Conservation (phyloP, 352 stramenopile species). For the Peronospora tabacina region DNA sequence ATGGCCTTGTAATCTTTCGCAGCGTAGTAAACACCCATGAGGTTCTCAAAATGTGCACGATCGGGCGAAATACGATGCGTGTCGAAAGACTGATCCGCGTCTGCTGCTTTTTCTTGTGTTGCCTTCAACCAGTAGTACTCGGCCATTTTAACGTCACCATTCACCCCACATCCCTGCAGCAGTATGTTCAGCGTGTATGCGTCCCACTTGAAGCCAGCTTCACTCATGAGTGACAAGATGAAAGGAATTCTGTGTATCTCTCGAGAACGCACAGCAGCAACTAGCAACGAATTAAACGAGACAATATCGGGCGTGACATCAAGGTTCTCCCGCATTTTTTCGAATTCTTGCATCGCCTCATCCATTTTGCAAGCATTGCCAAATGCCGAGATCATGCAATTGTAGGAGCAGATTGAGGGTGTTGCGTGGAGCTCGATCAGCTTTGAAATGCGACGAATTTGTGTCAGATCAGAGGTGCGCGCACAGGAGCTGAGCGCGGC, state of each 20-base stretch:
- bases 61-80: slow-evolving; percentile 45
- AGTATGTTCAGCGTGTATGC: slow-evolving; percentile 73
- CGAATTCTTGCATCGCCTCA: slow-evolving; percentile 49
- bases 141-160: slow-evolving; percentile 36
- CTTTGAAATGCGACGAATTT: slow-evolving; percentile 56
- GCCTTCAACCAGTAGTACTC: slow-evolving; percentile 53
- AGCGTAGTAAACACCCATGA: slow-evolving; percentile 62
- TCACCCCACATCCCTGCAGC: slow-evolving; percentile 48
- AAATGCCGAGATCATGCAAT: slow-evolving; percentile 80
- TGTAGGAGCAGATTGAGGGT: slow-evolving; percentile 69
- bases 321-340: slow-evolving; percentile 29
- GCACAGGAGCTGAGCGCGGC: slow-evolving; percentile 59
- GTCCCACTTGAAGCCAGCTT: slow-evolving; percentile 50
- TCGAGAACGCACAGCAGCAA: slow-evolving; percentile 49
- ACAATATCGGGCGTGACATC: slow-evolving; percentile 43
- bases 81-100: not conserved
- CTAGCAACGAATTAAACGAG: slow-evolving; percentile 66
- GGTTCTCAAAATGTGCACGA: slow-evolving; percentile 60
- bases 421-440: slow-evolving; percentile 49
- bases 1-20: slow-evolving; percentile 47
- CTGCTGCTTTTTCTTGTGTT: slow-evolving; percentile 14
- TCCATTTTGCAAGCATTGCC: slow-evolving; percentile 58
- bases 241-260: slow-evolving; percentile 39
- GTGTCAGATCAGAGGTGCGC: slow-evolving; percentile 46
- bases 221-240: slow-evolving; percentile 46